Conservation (phyloP, 2,329 filamentous ascomycete genomes). For the Fusarium fracticaudum region DNA sequence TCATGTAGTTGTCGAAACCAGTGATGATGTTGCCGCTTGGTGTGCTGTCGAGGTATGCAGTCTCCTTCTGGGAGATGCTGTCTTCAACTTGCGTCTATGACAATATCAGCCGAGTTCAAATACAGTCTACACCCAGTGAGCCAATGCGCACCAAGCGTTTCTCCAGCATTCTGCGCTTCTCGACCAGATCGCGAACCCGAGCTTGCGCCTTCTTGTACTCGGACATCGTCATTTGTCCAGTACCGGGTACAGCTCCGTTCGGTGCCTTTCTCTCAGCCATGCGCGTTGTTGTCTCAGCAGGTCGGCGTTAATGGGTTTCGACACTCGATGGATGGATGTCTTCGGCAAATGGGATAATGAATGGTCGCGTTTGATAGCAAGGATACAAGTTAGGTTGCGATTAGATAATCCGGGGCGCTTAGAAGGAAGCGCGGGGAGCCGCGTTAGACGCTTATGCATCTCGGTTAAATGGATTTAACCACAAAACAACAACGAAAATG, state of each 20-base stretch:
- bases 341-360: background rate
- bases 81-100: conserved; percentile 69
- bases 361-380: conserved; percentile 6
- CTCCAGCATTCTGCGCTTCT: conserved; percentile 53
- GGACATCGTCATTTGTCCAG: conserved; percentile 50
- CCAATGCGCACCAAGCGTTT: conserved; percentile 49
- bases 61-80: conserved; percentile 83
- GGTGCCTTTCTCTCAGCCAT: conserved; percentile 50
- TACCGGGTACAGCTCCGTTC: conserved; percentile 34
- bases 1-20: conserved; percentile 98
- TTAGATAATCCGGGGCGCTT: conserved; percentile 19
- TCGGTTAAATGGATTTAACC: background rate
- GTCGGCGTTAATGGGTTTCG: background rate
- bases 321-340: background rate
- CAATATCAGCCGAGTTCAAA: conserved; percentile 44
- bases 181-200: conserved; percentile 58
- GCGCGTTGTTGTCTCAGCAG: background rate
- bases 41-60: conserved; percentile 89
- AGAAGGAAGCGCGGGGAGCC: background rate
- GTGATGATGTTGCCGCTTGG: conserved; percentile 94
- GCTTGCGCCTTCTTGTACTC: conserved; percentile 63
- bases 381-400: conserved; percentile 6
- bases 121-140: conserved; percentile 17
- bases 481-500: background rate
- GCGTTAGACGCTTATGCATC: conserved; percentile 1